These are phyloP conservation scores for Cladosporium oxysporum DNA, from an alignment of 2,329 filamentous ascomycete species.

Conservation along the genomic window DNA sequence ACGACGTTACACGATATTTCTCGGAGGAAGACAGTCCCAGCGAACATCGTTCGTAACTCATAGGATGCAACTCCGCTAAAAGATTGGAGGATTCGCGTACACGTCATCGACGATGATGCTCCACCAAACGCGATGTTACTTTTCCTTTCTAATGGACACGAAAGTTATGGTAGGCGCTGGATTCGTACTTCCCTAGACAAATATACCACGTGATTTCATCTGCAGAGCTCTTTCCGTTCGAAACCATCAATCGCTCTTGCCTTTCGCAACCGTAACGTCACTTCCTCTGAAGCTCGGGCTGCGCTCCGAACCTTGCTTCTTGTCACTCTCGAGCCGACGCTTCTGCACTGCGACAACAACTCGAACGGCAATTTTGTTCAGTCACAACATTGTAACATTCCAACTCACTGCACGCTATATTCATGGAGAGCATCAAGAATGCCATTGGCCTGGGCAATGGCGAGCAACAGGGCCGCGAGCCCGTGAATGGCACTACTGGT, in stretches of 20 bases:
- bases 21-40: background rate
- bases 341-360: background rate
- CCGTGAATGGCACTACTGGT: constrained; percentile 69
- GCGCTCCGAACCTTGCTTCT: background rate
- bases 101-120: constrained; percentile 7
- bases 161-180: background rate
- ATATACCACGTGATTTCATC: background rate
- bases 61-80: background rate
- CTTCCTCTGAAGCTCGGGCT: background rate
- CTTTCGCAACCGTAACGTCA: background rate
- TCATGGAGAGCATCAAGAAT: constrained; percentile 67
- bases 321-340: background rate
- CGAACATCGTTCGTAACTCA: background rate
- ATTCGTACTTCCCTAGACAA: background rate
- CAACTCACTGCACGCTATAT: background rate
- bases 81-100: constrained; percentile 1
- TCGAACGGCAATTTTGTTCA: background rate
- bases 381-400: background rate
- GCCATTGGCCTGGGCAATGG: constrained; percentile 20
- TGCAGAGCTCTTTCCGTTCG: background rate
- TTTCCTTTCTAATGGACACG: background rate
- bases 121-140: background rate
- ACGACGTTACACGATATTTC: background rate
- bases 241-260: background rate
- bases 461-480: constrained; percentile 57